Evolutionary conservation across 1,139 yeast genomes (phyloP).

Genomic region (Magnusiomyces fungicola): DNA sequence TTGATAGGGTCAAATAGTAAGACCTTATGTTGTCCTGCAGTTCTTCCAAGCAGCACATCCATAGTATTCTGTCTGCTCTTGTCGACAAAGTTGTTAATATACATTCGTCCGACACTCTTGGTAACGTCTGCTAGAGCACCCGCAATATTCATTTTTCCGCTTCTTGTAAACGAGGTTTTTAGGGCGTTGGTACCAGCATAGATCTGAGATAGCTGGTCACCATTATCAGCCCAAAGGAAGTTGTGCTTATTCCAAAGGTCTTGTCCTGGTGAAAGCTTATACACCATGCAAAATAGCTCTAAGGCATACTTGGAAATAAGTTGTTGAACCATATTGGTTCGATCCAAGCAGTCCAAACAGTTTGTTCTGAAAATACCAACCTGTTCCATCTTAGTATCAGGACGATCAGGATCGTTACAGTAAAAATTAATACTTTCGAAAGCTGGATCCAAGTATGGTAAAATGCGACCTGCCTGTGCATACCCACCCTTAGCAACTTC

Average conservation of each 20-base stretch:
- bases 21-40: slow-evolving; percentile 66
- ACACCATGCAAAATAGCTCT: slow-evolving; percentile 55
- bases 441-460: slow-evolving; percentile 57
- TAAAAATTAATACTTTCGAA: slow-evolving; percentile 76
- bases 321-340: slow-evolving; percentile 91
- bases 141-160: slow-evolving; percentile 92
- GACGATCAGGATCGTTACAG: slow-evolving; percentile 44
- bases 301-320: slow-evolving; percentile 63
- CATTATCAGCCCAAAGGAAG: slow-evolving; percentile 94
- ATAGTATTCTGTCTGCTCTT: slow-evolving; percentile 81
- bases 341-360: slow-evolving; percentile 89
- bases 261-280: slow-evolving; percentile 33
- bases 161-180: slow-evolving; percentile 86
- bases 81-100: slow-evolving; percentile 92
- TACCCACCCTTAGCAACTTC: slow-evolving; percentile 88
- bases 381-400: slow-evolving; percentile 57
- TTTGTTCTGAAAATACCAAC: slow-evolving; percentile 87
- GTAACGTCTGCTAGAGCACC: slow-evolving; percentile 96
- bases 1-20: slow-evolving; percentile 79
- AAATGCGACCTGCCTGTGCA: slow-evolving; percentile 67
- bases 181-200: slow-evolving; percentile 97
- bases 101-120: slow-evolving; percentile 89
- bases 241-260: slow-evolving; percentile 65
- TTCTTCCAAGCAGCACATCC: slow-evolving; percentile 76
- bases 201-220: slow-evolving; percentile 92